Conservation (phyloP, 2,329 filamentous ascomycete species). For the Curvularia hawaiiensis region DNA sequence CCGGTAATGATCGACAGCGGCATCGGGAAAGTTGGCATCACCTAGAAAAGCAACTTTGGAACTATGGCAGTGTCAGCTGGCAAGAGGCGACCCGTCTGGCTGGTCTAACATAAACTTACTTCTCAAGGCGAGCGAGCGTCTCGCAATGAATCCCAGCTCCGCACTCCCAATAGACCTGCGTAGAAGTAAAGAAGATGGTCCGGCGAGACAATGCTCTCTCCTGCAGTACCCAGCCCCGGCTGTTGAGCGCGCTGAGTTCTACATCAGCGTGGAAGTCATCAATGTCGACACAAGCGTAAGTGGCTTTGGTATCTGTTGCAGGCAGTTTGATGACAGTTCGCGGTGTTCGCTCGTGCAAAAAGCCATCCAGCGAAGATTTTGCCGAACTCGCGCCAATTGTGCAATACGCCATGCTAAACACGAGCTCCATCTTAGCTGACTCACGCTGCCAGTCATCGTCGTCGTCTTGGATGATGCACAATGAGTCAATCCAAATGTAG, state of each 20-base stretch:
- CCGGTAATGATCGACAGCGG: background rate
- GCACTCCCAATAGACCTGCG: slow-evolving; percentile 27
- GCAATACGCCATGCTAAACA: slow-evolving; percentile 3
- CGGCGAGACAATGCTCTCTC: slow-evolving; percentile 22
- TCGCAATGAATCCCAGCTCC: slow-evolving; percentile 25
- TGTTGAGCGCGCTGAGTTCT: slow-evolving; percentile 21
- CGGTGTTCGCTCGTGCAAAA: slow-evolving; percentile 6
- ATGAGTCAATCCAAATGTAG: too few relatives aligned
- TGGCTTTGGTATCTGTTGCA: background rate
- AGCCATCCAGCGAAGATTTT: slow-evolving; percentile 18
- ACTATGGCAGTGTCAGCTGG: background rate
- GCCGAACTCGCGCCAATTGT: slow-evolving; percentile 14
- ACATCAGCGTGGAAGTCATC: slow-evolving; percentile 22
- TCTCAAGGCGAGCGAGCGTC: slow-evolving; percentile 16
- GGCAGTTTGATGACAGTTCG: background rate
- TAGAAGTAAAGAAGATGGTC: slow-evolving; percentile 28
- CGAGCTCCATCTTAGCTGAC: slow-evolving; percentile 1
- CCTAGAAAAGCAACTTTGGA: background rate
- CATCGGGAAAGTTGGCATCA: slow-evolving; percentile 20
- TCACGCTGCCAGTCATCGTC: slow-evolving; percentile 1
- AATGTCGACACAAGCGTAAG: slow-evolving; percentile 4
- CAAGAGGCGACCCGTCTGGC: background rate
- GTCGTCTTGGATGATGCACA: too few relatives aligned
- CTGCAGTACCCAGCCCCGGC: slow-evolving; percentile 28
- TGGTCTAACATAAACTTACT: slow-evolving; percentile 8